A percentile compares a stretch with the other conserved stretches of the same genome.
phyloP scores from a whole-genome alignment of 768 basidiomycete genomes.

The Mycena olivaceomarginata region DNA sequence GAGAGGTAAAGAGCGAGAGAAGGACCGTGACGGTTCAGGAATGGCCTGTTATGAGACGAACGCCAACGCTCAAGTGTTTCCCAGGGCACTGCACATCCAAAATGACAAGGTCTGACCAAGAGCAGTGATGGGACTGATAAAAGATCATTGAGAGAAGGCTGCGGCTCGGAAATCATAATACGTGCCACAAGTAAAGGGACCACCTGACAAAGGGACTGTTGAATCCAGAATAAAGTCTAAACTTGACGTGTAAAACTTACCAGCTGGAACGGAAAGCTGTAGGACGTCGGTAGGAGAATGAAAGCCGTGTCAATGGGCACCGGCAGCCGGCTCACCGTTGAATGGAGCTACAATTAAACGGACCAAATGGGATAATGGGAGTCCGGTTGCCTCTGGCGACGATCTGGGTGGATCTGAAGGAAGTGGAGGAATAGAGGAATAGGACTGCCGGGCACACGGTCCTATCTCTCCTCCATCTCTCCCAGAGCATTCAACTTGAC shows the following conservation, averaged over 20 bases:
- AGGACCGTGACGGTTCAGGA: slow-evolving; percentile 42
- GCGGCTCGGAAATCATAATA: background rate
- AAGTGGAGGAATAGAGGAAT: background rate
- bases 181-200: slow-evolving; percentile 8
- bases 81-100: slow-evolving; percentile 11
- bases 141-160: background rate
- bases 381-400: background rate
- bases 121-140: slow-evolving; percentile 32
- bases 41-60: slow-evolving; percentile 27
- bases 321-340: too few species aligned
- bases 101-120: slow-evolving; percentile 21
- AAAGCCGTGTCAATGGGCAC: too few species aligned
- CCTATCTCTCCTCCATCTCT: background rate
- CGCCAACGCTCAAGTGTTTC: slow-evolving; percentile 2
- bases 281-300: background rate
- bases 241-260: background rate
- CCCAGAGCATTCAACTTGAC: background rate
- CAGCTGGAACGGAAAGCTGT: background rate
- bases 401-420: background rate
- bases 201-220: background rate
- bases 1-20: slow-evolving; percentile 37
- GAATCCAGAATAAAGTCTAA: slow-evolving; percentile 12
- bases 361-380: background rate
- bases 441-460: background rate
- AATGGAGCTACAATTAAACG: too few species aligned